Conservation (phyloP, 306 rosid genomes). For the Trifolium subterraneum region DNA sequence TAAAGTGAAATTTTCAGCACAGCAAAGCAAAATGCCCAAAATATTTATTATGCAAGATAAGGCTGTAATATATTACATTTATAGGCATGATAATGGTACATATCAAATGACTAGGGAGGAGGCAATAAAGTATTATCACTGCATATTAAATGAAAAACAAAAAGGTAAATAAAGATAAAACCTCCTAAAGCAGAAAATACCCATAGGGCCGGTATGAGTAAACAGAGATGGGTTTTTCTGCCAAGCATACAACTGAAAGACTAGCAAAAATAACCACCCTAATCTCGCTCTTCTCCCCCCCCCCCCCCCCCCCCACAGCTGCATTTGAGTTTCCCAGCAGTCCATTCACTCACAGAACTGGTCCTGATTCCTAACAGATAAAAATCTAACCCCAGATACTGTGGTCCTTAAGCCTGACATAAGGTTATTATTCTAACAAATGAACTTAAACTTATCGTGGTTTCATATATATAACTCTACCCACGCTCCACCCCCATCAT, state of each 20-base stretch:
- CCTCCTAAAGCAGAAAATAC: conserved; percentile 6
- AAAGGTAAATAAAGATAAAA: neutral
- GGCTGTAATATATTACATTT: conserved; percentile 30
- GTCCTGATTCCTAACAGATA: neutral
- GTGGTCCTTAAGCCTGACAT: neutral
- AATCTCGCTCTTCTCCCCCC: neutral
- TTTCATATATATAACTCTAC: neutral
- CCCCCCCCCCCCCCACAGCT: no score
- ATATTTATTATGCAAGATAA: conserved; percentile 1
- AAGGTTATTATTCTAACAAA: neutral
- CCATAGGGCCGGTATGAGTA: neutral
- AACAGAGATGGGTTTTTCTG: neutral
- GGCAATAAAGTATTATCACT: neutral
- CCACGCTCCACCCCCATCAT: neutral
- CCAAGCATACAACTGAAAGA: neutral
- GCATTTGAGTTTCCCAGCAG: neutral
- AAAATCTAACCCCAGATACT: neutral
- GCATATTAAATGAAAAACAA: conserved; percentile 8
- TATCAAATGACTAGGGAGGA: neutral
- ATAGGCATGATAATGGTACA: conserved; percentile 5
- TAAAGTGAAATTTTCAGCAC: neutral
- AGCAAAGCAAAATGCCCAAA: neutral
- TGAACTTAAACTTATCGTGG: neutral
- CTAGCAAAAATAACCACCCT: neutral
- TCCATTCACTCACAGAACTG: neutral